Percentiles rank a stretch among this genome's conserved stretches.
phyloP scores from a whole-genome alignment of 345 rosid species.

The Brassica juncea region DNA sequence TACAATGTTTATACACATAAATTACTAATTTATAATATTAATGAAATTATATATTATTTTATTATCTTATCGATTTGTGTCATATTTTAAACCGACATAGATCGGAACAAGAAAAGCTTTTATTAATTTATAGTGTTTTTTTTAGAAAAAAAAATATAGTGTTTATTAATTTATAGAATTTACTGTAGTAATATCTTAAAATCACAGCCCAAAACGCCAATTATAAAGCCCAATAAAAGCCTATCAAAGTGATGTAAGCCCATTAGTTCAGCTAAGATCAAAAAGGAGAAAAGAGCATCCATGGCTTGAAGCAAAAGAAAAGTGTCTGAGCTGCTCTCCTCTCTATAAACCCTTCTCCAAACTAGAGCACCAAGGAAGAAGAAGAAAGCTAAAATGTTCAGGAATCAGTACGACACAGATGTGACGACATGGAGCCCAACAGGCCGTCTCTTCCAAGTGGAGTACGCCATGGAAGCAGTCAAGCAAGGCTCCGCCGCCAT shows the following conservation, averaged over 20 bases:
- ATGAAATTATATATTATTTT: no score
- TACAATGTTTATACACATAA: no score
- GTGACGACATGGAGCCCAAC: slow-evolving; percentile 99
- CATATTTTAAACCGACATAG: no score
- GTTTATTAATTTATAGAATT: no score
- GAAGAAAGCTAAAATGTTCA: slow-evolving; percentile 53
- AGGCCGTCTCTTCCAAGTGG: slow-evolving; percentile 93
- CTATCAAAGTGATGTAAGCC: not conserved
- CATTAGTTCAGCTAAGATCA: slow-evolving; percentile 5
- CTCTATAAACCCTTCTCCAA: slow-evolving; percentile 12
- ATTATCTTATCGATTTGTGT: no score
- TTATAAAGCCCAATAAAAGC: slow-evolving; percentile 8
- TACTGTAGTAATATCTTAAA: not conserved
- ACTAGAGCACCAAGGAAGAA: not conserved
- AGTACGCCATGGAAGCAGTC: slow-evolving; percentile 99
- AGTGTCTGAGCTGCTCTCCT: not conserved
- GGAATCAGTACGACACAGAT: slow-evolving; percentile 98
- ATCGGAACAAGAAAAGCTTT: no score
- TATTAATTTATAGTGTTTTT: no score
- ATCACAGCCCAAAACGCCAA: not conserved
- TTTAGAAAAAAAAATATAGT: no score
- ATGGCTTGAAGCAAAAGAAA: slow-evolving; percentile 46
- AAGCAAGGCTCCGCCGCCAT: slow-evolving; percentile 99
- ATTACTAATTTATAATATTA: no score
- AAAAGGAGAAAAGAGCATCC: slow-evolving; percentile 18